Base-by-base conservation (phyloP, 2,329 filamentous ascomycete species). In the Cadophora sp. region DNA sequence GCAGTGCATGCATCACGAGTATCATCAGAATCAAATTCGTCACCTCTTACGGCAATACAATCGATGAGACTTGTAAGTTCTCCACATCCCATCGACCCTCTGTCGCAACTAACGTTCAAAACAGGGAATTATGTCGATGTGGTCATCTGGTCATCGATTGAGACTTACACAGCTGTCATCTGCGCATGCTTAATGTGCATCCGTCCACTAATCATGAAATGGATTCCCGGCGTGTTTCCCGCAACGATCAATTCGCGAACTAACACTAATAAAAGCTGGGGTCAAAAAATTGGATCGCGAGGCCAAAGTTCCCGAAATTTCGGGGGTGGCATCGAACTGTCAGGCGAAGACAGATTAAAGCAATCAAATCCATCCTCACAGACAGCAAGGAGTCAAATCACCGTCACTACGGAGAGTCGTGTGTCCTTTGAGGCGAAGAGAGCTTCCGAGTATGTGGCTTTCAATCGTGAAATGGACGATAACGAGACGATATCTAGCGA, bases 1-100 rank as follows among this genome's bases (percentile, higher is more conserved):
- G 16, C 43, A 68, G 84, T 87, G 2, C 86, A 89, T 59, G 88
- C 40, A 46, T 75, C 22, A 73, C 71, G 7, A 73, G 90, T 76
- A 86, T 91, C 12, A 82, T 91, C 48, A 83, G 89, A 43, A 87
- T 91, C 64, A 87, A 86, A 58, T 91, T 89, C 74, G 81, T 91
- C 50, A 87, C 69, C n/a, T 56, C 64, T 7, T 74, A 68, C 43
- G 70, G 69, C 1, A 73, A 63, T 12, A 69, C 71, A 0, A 40
- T 71, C 1, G 73, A 75, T 14, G 29, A 66, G 24, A 73, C 72
- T 11, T 73, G 73, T 75, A 66, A 69, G 68, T 61, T 29, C 16
- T 7, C 7, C 31, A n/a, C 16, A 2, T 62, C 24, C 26, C 27
- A n/a, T n/a, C 40, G 9, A 4, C 19, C 24, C 22, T 27, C 7